Conservation (phyloP, 1,284 basidiomycete genomes). For the Ceratobasidium sp. region DNA sequence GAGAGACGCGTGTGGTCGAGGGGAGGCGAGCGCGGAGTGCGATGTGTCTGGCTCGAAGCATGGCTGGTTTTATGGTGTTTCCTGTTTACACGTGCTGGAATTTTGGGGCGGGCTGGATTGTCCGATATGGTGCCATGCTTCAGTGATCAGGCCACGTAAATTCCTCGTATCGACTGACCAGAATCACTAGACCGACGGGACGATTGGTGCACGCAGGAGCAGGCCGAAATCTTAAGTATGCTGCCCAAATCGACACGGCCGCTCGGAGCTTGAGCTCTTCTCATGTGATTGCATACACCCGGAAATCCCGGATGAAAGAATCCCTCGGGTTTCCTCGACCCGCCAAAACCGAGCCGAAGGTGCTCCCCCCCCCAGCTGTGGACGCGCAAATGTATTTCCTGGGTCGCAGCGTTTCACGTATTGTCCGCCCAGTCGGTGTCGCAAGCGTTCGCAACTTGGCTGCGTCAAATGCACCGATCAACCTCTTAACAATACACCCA, state of each 20-base stretch:
- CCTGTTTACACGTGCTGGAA: slow-evolving; percentile 26
- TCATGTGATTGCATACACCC: slow-evolving; percentile 34
- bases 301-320: slow-evolving; percentile 9
- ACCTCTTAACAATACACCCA: slow-evolving; percentile 57
- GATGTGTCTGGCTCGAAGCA: slow-evolving; percentile 37
- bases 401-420: slow-evolving; percentile 15
- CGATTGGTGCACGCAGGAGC: neutral
- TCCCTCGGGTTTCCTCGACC: slow-evolving; percentile 14
- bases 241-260: too few relatives aligned
- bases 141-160: slow-evolving; percentile 29
- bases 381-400: slow-evolving; percentile 35
- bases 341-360: neutral
- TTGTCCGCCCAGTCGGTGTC: slow-evolving; percentile 1
- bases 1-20: slow-evolving; percentile 32
- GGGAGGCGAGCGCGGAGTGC: slow-evolving; percentile 42
- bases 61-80: slow-evolving; percentile 33
- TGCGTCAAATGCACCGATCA: slow-evolving; percentile 7
- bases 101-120: slow-evolving; percentile 35
- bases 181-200: neutral
- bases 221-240: slow-evolving; percentile 3
- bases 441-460: slow-evolving; percentile 2
- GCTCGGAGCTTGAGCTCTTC: slow-evolving; percentile 25
- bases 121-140: slow-evolving; percentile 38
- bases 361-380: too few relatives aligned
- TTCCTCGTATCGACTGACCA: slow-evolving; percentile 26